Evolutionary conservation across 1,284 basidiomycete genomes (phyloP).

Genomic region (Fomes fomentarius): DNA sequence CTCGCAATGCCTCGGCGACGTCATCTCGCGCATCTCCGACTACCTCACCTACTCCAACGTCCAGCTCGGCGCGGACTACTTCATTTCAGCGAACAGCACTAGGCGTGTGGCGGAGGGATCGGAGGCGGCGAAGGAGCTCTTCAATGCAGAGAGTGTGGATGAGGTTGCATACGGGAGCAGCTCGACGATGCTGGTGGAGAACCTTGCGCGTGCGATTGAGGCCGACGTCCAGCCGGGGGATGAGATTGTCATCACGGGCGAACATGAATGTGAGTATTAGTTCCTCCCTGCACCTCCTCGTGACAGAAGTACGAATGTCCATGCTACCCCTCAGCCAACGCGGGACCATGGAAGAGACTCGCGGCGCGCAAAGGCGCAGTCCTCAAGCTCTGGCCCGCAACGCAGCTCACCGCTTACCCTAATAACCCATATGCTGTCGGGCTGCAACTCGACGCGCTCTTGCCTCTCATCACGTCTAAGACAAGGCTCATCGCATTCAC

Average conservation of each 20-base stretch:
- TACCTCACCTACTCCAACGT: conserved; percentile 75
- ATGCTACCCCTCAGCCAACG: conserved; percentile 56
- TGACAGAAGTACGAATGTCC: not conserved
- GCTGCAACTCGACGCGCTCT: conserved; percentile 59
- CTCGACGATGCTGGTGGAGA: conserved; percentile 70
- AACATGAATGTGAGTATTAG: conserved; percentile 78
- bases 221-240: conserved; percentile 56
- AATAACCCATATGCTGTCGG: conserved; percentile 70
- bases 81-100: conserved; percentile 56
- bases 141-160: conserved; percentile 62
- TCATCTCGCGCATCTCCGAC: conserved; percentile 61
- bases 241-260: conserved; percentile 75
- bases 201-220: conserved; percentile 64
- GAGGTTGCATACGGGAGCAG: conserved; percentile 72
- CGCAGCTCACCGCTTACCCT: conserved; percentile 41
- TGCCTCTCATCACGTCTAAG: conserved; percentile 61
- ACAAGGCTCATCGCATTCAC: conserved; percentile 78
- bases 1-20: conserved; percentile 61
- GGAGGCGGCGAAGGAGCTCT: conserved; percentile 55
- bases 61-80: conserved; percentile 73
- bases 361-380: conserved; percentile 58
- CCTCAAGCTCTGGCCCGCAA: conserved; percentile 64
- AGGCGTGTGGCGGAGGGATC: conserved; percentile 55
- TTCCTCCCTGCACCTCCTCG: not conserved
- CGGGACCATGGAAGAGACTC: conserved; percentile 78